phyloP scores from a whole-genome alignment of 768 basidiomycete species.

The Plicaturopsis crispa region DNA sequence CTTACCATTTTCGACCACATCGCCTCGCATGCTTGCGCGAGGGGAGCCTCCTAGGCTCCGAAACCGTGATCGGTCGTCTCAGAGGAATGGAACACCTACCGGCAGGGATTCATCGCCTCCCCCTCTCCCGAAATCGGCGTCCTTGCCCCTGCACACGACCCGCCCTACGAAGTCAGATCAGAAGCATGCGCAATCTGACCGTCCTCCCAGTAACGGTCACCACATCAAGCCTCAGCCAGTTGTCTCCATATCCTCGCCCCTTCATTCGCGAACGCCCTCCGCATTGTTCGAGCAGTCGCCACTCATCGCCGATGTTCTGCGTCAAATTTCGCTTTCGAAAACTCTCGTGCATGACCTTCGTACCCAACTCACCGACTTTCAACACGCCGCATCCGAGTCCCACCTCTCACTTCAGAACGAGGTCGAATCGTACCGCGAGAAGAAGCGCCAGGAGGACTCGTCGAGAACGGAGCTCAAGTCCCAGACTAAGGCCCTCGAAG shows the following conservation, averaged over 20 bases:
- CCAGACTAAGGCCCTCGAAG: constrained; percentile 83
- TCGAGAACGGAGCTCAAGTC: constrained; percentile 70
- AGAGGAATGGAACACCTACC: constrained; percentile 11
- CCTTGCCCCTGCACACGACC: constrained; percentile 67
- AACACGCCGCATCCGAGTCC: constrained; percentile 46
- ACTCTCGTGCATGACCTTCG: constrained; percentile 60
- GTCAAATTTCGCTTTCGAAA: constrained; percentile 61
- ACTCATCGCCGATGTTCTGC: constrained; percentile 65
- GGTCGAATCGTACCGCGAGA: constrained; percentile 63
- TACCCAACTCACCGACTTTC: constrained; percentile 58
- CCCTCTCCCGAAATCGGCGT: constrained; percentile 76
- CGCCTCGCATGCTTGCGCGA: constrained; percentile 30
- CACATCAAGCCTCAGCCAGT: constrained; percentile 8
- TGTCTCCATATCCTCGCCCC: constrained; percentile 1
- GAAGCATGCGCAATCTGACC: background rate
- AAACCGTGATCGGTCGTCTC: constrained; percentile 39
- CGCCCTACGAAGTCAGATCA: constrained; percentile 25
- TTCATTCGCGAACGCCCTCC: constrained; percentile 26
- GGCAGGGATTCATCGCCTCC: constrained; percentile 67
- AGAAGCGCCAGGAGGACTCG: constrained; percentile 79
- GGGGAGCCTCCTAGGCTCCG: constrained; percentile 49
- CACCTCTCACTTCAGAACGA: constrained; percentile 63
- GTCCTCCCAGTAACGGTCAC: constrained; percentile 7
- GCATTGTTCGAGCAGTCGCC: constrained; percentile 57
- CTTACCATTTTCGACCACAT: constrained; percentile 45